Base-by-base conservation (phyloP, 768 basidiomycete genomes). In the Leccinellum luteum region DNA sequence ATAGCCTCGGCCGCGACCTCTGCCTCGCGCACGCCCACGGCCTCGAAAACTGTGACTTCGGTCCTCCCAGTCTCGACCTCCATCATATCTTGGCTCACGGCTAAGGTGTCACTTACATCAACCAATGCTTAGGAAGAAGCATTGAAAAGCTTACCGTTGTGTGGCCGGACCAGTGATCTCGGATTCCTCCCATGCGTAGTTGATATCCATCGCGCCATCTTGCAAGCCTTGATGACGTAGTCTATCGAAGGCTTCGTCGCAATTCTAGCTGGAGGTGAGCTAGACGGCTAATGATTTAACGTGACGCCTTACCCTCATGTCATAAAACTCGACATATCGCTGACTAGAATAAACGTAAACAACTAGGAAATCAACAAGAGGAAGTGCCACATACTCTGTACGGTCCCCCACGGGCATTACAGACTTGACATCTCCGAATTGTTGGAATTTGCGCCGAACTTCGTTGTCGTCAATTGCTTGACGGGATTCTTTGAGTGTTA, bases 311-410 rank as follows among this genome's bases (percentile, higher is more conserved):
- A 90, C 93, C 70, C 93, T 77, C 23, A 83, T 91, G 68, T 99
- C 97, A 68, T 87, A 99, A 68, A 86, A 94, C 69, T 98, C 94
- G n/a, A 98, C 89, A 61, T 91, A 86, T 57, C 91, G 87, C 65
- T 92, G 90, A 64, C 94, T 98, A 58, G 8, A 28, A 27, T 54
- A 12, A 52, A 35, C 45, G 38, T 60, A n/a, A 65, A 58, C 27
- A 52, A 54, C 25, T 21, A 35, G 14, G 12, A 51, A 21, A 6
- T 25, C 13, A 47, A 4, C n/a, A 13, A 47, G 1, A 28, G 15
- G 32, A 14, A 30, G 4, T 6, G 31, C 48, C 50, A 69, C 78
- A 54, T 64, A 85, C 88, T 91, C 86, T 43, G 74, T 71, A 41
- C 86, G 85, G 54, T 85, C 85, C 54, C 78, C 82, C 1, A 85